Percentiles rank a stretch among this genome's conserved stretches.
Evolutionary conservation across 2,329 filamentous ascomycete species (phyloP).

Genomic region (Fusarium devonianum): DNA sequence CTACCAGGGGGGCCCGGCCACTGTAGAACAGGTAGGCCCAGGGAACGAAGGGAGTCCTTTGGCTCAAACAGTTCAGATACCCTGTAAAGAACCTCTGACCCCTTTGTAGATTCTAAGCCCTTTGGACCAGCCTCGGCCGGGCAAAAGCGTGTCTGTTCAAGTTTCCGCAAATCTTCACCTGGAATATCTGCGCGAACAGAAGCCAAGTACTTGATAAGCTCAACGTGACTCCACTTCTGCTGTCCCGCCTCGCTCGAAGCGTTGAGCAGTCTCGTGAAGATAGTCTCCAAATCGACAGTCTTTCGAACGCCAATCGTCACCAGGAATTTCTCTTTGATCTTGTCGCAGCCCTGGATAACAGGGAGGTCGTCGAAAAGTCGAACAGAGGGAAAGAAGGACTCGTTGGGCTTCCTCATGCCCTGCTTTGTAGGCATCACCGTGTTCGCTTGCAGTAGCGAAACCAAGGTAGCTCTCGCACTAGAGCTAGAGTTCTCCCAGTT

Average conservation of each 20-base stretch:
- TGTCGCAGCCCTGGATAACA: conserved; percentile 75
- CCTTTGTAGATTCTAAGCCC: conserved; percentile 62
- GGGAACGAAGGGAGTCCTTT: conserved; percentile 69
- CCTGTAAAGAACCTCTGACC: conserved; percentile 66
- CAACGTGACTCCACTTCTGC: conserved; percentile 87
- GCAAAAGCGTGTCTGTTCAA: conserved; percentile 81
- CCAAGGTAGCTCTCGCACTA: conserved; percentile 70
- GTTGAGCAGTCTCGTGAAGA: conserved; percentile 84
- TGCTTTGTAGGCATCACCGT: conserved; percentile 88
- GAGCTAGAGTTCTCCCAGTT: conserved; percentile 83
- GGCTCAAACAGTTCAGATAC: conserved; percentile 85
- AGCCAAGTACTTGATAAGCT: conserved; percentile 91
- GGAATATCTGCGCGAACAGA: conserved; percentile 93
- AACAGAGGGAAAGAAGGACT: conserved; percentile 93
- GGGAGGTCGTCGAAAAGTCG: conserved; percentile 95
- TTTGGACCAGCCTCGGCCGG: conserved; percentile 73
- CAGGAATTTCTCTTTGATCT: conserved; percentile 91
- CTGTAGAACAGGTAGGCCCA: conserved; percentile 78
- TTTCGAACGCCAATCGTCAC: conserved; percentile 86
- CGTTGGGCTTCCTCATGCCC: conserved; percentile 84
- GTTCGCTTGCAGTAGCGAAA: conserved; percentile 68
- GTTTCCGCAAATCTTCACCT: conserved; percentile 76
- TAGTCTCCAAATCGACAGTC: conserved; percentile 91
- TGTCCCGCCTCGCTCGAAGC: conserved; percentile 60
- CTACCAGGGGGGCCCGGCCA: conserved; percentile 75